Evolutionary conservation across 2,329 filamentous ascomycete genomes (phyloP).

Genomic region (Aspergillus calidoustus): DNA sequence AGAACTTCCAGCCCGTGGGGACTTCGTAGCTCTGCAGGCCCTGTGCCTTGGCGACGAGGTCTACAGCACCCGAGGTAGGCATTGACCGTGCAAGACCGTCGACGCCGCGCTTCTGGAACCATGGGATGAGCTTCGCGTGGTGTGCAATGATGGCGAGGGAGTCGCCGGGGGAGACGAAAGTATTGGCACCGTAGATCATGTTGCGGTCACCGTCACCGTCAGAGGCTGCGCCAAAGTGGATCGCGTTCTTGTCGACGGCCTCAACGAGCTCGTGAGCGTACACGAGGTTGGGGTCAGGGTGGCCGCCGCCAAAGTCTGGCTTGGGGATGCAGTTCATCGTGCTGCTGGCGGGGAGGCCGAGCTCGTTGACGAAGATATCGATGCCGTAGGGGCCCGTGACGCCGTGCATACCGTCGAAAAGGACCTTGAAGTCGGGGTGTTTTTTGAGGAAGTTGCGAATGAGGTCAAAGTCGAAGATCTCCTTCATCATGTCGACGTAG

Average conservation of each 20-base stretch:
- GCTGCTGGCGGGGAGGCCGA: conserved; percentile 75
- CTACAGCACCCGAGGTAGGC: conserved; percentile 94
- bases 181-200: conserved; percentile 99
- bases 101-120: conserved; percentile 97
- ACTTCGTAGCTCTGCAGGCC: conserved; percentile 93
- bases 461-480: conserved; percentile 96
- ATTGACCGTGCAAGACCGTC: conserved; percentile 95
- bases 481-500: conserved; percentile 94
- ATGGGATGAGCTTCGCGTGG: conserved; percentile 93
- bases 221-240: conserved; percentile 95
- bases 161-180: conserved; percentile 96
- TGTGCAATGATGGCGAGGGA: conserved; percentile 98
- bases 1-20: conserved; percentile 99
- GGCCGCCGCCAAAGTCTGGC: conserved; percentile 94
- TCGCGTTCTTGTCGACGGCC: conserved; percentile 84
- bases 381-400: conserved; percentile 95
- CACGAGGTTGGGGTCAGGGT: conserved; percentile 96
- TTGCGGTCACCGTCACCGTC: conserved; percentile 98
- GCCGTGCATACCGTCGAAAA: conserved; percentile 92
- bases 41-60: conserved; percentile 94
- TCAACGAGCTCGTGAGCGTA: conserved; percentile 96
- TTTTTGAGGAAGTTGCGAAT: conserved; percentile 91
- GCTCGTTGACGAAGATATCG: conserved; percentile 92
- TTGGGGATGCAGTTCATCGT: conserved; percentile 92
- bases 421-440: conserved; percentile 91